Conservation (phyloP, 2,329 filamentous ascomycete genomes). For the Fusarium protoensiforme region DNA sequence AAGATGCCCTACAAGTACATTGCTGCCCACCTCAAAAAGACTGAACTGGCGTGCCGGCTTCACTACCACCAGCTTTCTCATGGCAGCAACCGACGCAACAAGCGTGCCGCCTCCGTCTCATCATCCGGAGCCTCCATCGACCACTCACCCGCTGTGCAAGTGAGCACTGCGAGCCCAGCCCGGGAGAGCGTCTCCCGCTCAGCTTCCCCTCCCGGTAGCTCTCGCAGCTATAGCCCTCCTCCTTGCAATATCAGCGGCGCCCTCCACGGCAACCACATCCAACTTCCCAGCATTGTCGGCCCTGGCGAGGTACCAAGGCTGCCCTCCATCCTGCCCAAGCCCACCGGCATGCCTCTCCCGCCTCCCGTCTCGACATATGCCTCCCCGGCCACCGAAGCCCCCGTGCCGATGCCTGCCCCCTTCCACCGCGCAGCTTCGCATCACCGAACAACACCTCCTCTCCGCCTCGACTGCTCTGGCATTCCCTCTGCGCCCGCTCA, state of each 20-base stretch:
- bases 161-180: conserved; percentile 62
- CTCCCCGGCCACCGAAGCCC: conserved; percentile 56
- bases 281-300: conserved; percentile 64
- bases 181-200: conserved; percentile 61
- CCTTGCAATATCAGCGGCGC: conserved; percentile 51
- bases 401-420: conserved; percentile 56
- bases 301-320: conserved; percentile 59
- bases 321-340: conserved; percentile 75
- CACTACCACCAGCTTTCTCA: conserved; percentile 90
- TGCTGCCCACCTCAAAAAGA: conserved; percentile 86
- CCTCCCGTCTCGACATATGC: conserved; percentile 54
- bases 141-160: conserved; percentile 60
- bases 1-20: conserved; percentile 96
- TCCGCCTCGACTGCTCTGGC: conserved; percentile 70
- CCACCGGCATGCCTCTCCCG: conserved; percentile 61
- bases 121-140: conserved; percentile 68
- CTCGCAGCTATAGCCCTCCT: conserved; percentile 56
- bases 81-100: conserved; percentile 83
- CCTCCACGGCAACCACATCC: conserved; percentile 56
- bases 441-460: conserved; percentile 55
- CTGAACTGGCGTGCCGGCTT: conserved; percentile 85
- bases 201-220: conserved; percentile 59
- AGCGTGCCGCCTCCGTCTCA: conserved; percentile 77
- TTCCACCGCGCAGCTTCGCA: conserved; percentile 48
- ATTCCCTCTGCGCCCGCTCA: conserved; percentile 49